Evolutionary conservation across 352 stramenopile genomes (phyloP), one percentile per base, ranked within the genome.

Genomic region (Phytophthora palmivora): DNA sequence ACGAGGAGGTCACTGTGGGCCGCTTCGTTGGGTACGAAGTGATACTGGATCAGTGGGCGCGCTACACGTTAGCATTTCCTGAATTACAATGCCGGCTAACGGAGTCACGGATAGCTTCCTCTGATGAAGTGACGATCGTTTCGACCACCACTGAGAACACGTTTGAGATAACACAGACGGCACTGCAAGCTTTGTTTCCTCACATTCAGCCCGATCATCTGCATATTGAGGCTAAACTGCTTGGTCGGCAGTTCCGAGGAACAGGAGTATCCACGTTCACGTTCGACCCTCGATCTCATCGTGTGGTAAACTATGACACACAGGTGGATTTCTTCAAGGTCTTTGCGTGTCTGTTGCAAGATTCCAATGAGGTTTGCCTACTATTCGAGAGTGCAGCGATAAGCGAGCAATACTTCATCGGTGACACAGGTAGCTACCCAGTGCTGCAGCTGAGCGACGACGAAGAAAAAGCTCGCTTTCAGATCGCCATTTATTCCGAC

Each of bases 141-240:
- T 74, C 63, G 8, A 71, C 75, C 15, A 64, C 67, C 4, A 68
- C 73, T 9, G 67, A 65, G 16, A 85, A 83, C 53, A 60, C 43
- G 12, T 71, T 71, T 30, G 47, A 71, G 33, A 79, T 91, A 48
- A 73, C 79, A 16, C 45, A 72, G 16, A 60, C 62, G 7, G 85
- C 77, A 22, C 57, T 89, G 22, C 50, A 73, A 22, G 42, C 70
- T n/a, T 75, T 88, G 64, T 87, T 88, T 42, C 80, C 78, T 12
- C 60, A 64, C 18, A 43, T 87, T 8, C 39, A 70, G 6, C 18
- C 15, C 15, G 48, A 67, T 14, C 50, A 77, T 26, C 38, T 39
- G 5, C 59, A 58, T 11, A 53, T 89, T 19, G 44, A 73, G 3
- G 44, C 54, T 0, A 76, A 70, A 28, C 50, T 87, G 1, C 47